These are phyloP conservation scores for Hericium coralloides DNA, from an alignment of 768 basidiomycete genomes.

Conservation along the genomic window DNA sequence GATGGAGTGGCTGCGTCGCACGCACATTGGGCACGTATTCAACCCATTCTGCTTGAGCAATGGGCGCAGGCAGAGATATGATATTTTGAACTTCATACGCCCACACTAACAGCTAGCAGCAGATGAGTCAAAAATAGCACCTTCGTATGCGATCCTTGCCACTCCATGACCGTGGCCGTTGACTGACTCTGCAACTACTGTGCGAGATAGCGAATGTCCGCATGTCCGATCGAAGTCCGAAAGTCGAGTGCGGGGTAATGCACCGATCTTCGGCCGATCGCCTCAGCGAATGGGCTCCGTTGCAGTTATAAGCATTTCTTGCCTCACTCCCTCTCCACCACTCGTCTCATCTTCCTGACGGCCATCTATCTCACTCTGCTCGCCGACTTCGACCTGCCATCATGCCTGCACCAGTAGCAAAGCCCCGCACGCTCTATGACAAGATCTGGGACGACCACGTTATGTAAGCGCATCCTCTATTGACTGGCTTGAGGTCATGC, in stretches of 20 bases:
- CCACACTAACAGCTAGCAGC: too few relatives aligned
- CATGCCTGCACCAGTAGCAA: conserved; percentile 48
- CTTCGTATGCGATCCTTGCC: too few relatives aligned
- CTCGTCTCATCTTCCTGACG: background rate
- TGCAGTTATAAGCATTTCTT: background rate
- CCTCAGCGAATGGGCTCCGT: background rate
- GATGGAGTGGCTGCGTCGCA: too few relatives aligned
- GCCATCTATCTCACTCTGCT: background rate
- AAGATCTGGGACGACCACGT: conserved; percentile 98
- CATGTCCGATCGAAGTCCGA: background rate
- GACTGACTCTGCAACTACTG: too few relatives aligned
- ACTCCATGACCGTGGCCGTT: background rate
- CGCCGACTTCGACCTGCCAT: background rate
- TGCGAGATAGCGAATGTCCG: background rate
- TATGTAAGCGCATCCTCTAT: conserved; percentile 42
- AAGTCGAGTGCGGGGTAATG: background rate
- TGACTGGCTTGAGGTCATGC: background rate
- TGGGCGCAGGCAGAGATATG: too few relatives aligned
- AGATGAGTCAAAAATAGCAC: too few relatives aligned
- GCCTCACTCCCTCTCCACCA: background rate
- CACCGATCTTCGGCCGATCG: background rate
- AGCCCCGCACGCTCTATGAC: conserved; percentile 89
- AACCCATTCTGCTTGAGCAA: too few relatives aligned
- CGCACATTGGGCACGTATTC: too few relatives aligned
- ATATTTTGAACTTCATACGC: too few relatives aligned